phyloP scores from a whole-genome alignment of 73 alveolate species.

The Tetrahymena malaccensis region DNA sequence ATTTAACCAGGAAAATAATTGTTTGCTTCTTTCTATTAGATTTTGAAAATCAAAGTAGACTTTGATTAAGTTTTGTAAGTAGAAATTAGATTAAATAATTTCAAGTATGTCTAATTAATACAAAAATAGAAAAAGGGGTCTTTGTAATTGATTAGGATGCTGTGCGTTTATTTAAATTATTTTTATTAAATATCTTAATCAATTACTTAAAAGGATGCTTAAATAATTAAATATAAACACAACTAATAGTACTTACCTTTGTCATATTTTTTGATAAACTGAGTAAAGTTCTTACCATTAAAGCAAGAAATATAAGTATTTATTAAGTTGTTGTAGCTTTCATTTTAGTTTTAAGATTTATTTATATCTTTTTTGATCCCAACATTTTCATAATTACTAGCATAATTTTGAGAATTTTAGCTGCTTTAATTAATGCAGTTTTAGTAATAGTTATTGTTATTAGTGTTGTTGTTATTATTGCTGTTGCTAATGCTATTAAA shows the following conservation, averaged over 20 bases:
- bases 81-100: neutral
- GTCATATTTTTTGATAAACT: neutral
- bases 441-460: neutral
- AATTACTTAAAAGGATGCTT: no score
- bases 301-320: neutral
- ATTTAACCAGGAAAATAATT: no score
- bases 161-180: no score
- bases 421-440: neutral
- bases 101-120: no score
- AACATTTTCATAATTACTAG: neutral
- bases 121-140: no score
- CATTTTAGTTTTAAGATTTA: neutral
- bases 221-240: no score
- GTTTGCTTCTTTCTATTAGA: no score
- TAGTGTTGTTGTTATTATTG: neutral
- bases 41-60: neutral
- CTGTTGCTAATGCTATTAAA: neutral
- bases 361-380: neutral
- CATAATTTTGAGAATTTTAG: neutral
- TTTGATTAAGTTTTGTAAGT: neutral
- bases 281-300: neutral
- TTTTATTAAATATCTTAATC: neutral
- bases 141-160: no score
- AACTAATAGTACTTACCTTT: neutral
- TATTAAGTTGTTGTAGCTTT: neutral